phyloP scores from a whole-genome alignment of 129 eudicot species.

The Flaveria brownii region DNA sequence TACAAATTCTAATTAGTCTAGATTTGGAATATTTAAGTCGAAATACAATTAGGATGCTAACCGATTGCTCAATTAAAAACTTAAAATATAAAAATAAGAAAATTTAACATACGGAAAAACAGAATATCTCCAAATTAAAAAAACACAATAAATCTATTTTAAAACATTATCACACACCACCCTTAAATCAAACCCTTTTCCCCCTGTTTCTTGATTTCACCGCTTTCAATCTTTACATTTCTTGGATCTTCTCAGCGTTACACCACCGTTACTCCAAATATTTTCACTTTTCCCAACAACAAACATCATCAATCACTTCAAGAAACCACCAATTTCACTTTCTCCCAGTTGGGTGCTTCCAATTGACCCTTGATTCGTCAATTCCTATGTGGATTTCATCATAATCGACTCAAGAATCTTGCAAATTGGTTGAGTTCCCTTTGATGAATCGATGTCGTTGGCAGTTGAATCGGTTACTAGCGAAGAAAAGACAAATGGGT shows the following conservation, averaged over 20 bases:
- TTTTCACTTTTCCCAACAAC: slow-evolving; percentile 30
- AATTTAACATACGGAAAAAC: too few species aligned
- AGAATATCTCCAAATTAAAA: too few species aligned
- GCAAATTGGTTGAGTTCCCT: background rate
- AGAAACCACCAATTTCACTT: slow-evolving; percentile 3
- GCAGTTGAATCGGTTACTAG: slow-evolving; percentile 42
- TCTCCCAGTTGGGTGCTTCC: slow-evolving; percentile 21
- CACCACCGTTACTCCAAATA: slow-evolving; percentile 28
- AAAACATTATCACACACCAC: background rate
- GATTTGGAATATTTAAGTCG: too few species aligned
- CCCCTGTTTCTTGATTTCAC: slow-evolving; percentile 28
- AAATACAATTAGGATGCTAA: too few species aligned
- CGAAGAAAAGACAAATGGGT: slow-evolving; percentile 33
- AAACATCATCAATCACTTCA: slow-evolving; percentile 14
- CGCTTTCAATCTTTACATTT: slow-evolving; percentile 17
- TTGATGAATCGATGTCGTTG: slow-evolving; percentile 40
- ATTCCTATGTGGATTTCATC: slow-evolving; percentile 26
- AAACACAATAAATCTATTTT: too few species aligned
- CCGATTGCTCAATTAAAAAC: too few species aligned
- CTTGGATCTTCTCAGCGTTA: slow-evolving; percentile 35
- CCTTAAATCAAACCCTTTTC: slow-evolving; percentile 1
- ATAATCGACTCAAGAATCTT: slow-evolving; percentile 18
- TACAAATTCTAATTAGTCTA: too few species aligned
- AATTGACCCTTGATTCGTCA: slow-evolving; percentile 3
- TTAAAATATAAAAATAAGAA: too few species aligned